Percentiles rank a stretch among this genome's conserved stretches.
phyloP scores from a whole-genome alignment of 352 stramenopile genomes.

The Phytophthora constricta region DNA sequence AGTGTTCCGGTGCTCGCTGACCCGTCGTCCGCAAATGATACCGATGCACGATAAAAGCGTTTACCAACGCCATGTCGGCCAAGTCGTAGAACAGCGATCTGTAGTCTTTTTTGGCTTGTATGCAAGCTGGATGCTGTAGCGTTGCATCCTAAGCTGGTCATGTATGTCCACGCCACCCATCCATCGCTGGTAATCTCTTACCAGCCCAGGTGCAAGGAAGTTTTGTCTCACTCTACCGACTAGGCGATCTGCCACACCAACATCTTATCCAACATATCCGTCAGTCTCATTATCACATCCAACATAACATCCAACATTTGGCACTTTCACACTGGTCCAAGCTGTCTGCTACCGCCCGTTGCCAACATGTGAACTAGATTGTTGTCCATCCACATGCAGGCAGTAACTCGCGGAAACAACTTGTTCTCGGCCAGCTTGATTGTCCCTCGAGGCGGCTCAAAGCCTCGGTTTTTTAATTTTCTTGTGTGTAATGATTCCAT shows the following conservation, averaged over 20 bases:
- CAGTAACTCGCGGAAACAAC: not conserved
- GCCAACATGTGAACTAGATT: not conserved
- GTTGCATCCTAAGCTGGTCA: not conserved
- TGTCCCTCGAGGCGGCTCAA: not conserved
- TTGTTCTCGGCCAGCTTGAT: conserved; percentile 5
- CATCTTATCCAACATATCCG: not conserved
- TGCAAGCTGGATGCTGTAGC: not conserved
- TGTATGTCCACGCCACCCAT: not conserved
- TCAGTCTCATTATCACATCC: not conserved
- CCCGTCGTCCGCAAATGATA: not conserved
- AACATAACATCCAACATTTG: not conserved
- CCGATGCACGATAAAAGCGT: not conserved
- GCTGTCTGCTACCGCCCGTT: not conserved
- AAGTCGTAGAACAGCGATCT: not conserved
- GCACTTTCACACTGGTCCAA: not conserved
- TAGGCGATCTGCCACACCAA: not conserved
- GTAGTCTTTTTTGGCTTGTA: not conserved
- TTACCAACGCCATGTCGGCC: not conserved
- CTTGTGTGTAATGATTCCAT: not conserved
- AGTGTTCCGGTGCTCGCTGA: not conserved
- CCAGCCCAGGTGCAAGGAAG: not conserved
- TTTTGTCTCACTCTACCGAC: not conserved
- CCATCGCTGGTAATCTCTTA: not conserved
- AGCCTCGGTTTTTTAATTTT: not conserved
- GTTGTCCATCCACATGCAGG: not conserved